phyloP scores from a whole-genome alignment of 371 early-diverging fungal genomes.

The Mortierella sp. region DNA sequence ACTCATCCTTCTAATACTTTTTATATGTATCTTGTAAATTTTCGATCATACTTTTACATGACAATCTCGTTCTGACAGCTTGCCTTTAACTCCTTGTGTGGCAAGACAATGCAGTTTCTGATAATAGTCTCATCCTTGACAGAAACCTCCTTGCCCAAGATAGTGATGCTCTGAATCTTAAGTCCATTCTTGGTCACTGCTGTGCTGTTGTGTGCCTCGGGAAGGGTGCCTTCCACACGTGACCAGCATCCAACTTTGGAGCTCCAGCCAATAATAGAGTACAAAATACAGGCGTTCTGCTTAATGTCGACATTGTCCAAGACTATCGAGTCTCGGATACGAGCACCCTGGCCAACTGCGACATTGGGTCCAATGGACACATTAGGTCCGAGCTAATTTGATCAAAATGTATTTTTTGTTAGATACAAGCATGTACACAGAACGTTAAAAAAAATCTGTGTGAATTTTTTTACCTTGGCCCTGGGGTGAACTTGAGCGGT shows the following conservation, averaged over 20 bases:
- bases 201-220: slow-evolving; percentile 66
- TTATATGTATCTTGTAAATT: not conserved
- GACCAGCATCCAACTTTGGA: slow-evolving; percentile 94
- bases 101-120: slow-evolving; percentile 96
- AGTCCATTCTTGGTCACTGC: slow-evolving; percentile 87
- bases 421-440: not conserved
- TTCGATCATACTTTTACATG: slow-evolving; percentile 75
- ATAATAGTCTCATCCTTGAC: slow-evolving; percentile 93
- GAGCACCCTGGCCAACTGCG: slow-evolving; percentile 94
- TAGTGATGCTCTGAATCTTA: slow-evolving; percentile 92
- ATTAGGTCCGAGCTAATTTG: slow-evolving; percentile 88
- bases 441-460: not conserved
- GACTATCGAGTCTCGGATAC: slow-evolving; percentile 94
- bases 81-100: slow-evolving; percentile 94
- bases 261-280: slow-evolving; percentile 97
- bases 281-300: slow-evolving; percentile 78
- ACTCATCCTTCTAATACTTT: not conserved
- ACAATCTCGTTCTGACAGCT: slow-evolving; percentile 95
- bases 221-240: slow-evolving; percentile 92
- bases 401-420: not conserved
- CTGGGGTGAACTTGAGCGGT: slow-evolving; percentile 93
- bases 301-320: slow-evolving; percentile 96
- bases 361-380: slow-evolving; percentile 96
- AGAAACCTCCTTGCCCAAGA: slow-evolving; percentile 91
- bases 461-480: slow-evolving; percentile 75